Percentiles rank a stretch among this genome's conserved stretches.
These are phyloP conservation scores for Prorocentrum cordatum DNA, from an alignment of 169 alveolate species.

Conservation along the genomic window DNA sequence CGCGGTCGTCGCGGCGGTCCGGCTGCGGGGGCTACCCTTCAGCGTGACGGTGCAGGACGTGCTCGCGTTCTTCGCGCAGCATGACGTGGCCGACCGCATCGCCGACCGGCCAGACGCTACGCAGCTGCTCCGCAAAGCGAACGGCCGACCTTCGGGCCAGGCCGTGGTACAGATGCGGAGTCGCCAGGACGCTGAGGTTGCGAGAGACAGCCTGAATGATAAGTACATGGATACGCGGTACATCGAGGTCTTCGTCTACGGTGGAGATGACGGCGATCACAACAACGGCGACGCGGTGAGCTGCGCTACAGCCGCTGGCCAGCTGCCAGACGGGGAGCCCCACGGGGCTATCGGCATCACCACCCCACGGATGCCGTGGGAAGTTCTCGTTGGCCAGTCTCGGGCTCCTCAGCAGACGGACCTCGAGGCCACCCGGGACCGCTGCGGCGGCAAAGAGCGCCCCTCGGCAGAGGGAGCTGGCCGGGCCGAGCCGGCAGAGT, in stretches of 20 bases:
- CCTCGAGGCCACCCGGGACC: too few species aligned
- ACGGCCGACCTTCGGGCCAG: slow-evolving; percentile 58
- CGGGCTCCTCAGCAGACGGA: too few species aligned
- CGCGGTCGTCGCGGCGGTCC: slow-evolving; percentile 11
- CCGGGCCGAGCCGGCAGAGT: too few species aligned
- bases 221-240: slow-evolving; percentile 10
- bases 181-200: slow-evolving; percentile 22
- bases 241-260: slow-evolving; percentile 46
- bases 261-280: background rate
- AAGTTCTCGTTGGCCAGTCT: too few species aligned
- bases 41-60: slow-evolving; percentile 50
- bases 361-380: too few species aligned
- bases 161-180: slow-evolving; percentile 66
- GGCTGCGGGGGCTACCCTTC: slow-evolving; percentile 33
- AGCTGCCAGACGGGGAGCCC: too few species aligned
- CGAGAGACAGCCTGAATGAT: slow-evolving; percentile 5
- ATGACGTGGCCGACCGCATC: slow-evolving; percentile 23
- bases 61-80: slow-evolving; percentile 43
- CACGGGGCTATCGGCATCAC: too few species aligned
- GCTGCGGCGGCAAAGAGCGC: too few species aligned
- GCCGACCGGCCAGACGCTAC: background rate
- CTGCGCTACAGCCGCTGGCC: too few species aligned
- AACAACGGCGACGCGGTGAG: too few species aligned
- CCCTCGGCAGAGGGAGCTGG: too few species aligned
- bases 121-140: slow-evolving; percentile 30